These are phyloP conservation scores for Chrysosporium keratinophilum DNA, from an alignment of 2,329 filamentous ascomycete genomes.

Conservation along the genomic window DNA sequence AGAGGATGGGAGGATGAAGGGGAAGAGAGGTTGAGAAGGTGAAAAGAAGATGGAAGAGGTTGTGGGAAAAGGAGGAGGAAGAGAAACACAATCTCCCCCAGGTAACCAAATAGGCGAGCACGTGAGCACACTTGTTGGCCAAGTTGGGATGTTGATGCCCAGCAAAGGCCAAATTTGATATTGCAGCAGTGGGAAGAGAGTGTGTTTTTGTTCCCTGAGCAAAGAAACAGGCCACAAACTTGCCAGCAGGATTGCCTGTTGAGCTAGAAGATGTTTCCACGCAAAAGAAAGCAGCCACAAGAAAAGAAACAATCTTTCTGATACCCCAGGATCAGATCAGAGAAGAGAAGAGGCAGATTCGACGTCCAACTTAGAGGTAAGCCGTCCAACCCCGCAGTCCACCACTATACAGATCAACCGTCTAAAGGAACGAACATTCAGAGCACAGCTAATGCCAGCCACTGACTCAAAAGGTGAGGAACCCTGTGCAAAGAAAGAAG, in stretches of 20 bases:
- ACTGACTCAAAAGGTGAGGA: constrained; percentile 4
- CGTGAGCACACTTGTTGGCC: constrained; percentile 1
- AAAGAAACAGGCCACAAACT: background rate
- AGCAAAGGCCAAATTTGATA: constrained; percentile 1
- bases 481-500: background rate
- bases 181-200: background rate
- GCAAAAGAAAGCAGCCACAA: background rate
- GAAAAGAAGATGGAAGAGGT: background rate
- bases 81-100: background rate
- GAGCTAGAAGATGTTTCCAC: background rate
- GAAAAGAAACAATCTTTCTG: background rate
- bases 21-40: background rate
- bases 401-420: background rate
- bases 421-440: background rate
- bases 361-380: background rate
- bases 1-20: background rate
- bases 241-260: background rate
- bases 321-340: background rate
- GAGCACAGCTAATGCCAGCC: background rate
- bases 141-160: background rate
- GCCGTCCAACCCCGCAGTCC: background rate
- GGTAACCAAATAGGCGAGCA: constrained; percentile 2
- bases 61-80: background rate
- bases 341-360: background rate
- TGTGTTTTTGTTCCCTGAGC: background rate